phyloP scores from a whole-genome alignment of 352 stramenopile species.

The Halophytophthora batemanensis region DNA sequence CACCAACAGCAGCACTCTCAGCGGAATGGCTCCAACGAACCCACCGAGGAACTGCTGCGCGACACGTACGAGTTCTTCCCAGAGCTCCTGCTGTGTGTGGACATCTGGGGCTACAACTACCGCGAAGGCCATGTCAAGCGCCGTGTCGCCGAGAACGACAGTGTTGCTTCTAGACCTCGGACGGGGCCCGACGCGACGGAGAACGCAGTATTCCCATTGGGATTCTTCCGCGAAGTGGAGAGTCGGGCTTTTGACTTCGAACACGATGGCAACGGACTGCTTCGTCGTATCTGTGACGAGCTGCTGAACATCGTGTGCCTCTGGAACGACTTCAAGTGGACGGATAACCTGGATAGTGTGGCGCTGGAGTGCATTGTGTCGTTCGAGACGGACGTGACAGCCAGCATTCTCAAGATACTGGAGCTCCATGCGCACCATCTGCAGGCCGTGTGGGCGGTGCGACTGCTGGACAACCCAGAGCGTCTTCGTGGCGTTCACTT shows the following conservation, averaged over 20 bases:
- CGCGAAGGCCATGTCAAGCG: constrained; percentile 30
- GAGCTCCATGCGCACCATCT: constrained; percentile 55
- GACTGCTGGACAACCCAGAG: constrained; percentile 40
- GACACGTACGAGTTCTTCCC: constrained; percentile 73
- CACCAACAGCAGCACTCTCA: constrained; percentile 30
- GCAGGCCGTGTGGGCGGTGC: constrained; percentile 51
- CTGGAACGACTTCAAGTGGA: constrained; percentile 82
- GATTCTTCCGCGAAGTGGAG: constrained; percentile 45
- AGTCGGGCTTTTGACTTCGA: constrained; percentile 58
- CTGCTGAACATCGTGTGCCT: constrained; percentile 67
- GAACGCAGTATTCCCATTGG: constrained; percentile 30
- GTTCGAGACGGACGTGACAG: constrained; percentile 63
- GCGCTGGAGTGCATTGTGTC: constrained; percentile 44
- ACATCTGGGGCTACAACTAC: constrained; percentile 60
- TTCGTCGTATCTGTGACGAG: constrained; percentile 73
- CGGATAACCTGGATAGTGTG: constrained; percentile 44
- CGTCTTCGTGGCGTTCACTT: constrained; percentile 50
- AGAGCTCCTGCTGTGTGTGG: constrained; percentile 59
- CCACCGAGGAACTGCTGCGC: constrained; percentile 43
- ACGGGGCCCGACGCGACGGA: constrained; percentile 6
- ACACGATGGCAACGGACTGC: constrained; percentile 47
- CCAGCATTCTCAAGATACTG: constrained; percentile 60
- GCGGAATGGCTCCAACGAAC: constrained; percentile 11
- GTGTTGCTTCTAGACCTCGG: constrained; percentile 4
- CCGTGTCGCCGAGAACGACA: constrained; percentile 9